These are phyloP conservation scores for Dentiscutata heterogama DNA, from an alignment of 371 early-diverging fungal genomes.

Conservation along the genomic window DNA sequence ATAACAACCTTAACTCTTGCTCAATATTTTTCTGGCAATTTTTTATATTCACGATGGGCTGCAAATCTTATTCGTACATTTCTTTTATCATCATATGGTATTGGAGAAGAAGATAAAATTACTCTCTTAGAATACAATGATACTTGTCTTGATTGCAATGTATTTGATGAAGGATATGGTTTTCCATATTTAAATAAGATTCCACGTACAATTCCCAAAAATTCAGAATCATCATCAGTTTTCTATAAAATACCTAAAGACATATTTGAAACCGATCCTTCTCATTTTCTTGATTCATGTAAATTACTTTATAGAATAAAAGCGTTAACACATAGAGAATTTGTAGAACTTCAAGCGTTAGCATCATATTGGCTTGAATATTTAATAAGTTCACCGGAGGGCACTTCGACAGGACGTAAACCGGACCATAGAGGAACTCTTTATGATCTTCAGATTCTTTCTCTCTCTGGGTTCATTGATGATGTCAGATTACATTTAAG, in stretches of 20 bases:
- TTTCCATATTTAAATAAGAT: constrained; percentile 39
- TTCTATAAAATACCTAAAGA: background rate
- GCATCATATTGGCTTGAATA: constrained; percentile 69
- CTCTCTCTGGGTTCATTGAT: constrained; percentile 71
- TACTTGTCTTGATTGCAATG: constrained; percentile 19
- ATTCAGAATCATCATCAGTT: background rate
- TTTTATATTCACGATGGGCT: constrained; percentile 67
- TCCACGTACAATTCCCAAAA: constrained; percentile 23
- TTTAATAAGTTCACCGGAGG: constrained; percentile 68
- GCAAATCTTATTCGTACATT: constrained; percentile 72
- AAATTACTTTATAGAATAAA: constrained; percentile 65
- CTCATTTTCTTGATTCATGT: constrained; percentile 62
- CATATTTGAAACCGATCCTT: constrained; percentile 19
- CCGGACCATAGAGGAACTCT: constrained; percentile 73
- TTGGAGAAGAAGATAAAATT: constrained; percentile 24
- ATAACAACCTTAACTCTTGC: constrained; percentile 70
- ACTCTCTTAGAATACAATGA: background rate
- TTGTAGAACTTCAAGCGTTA: constrained; percentile 64
- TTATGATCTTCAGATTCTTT: constrained; percentile 71
- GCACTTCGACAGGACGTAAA: constrained; percentile 67
- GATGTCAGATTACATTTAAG: constrained; percentile 69
- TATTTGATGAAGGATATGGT: constrained; percentile 41
- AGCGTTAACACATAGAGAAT: constrained; percentile 71
- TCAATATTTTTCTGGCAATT: constrained; percentile 67
- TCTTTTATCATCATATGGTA: constrained; percentile 51